Base-by-base conservation (phyloP, 225 moss, liverwort and hornwort species). In the Polytrichum formosum region DNA sequence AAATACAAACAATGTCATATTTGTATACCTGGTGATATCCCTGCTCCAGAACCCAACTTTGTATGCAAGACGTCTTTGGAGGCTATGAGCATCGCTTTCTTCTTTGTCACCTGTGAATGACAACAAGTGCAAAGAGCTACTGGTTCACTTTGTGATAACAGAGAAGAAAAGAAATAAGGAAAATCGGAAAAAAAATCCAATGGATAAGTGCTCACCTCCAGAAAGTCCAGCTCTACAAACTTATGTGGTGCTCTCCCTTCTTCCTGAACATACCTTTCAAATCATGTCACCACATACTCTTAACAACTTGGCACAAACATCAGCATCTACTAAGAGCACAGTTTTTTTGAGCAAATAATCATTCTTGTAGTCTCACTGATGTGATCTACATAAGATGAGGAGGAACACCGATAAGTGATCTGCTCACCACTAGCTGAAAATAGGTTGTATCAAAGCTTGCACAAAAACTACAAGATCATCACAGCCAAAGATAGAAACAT, bases 361-460 rank as follows among this genome's bases (percentile, higher is more conserved):
- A 46, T 3, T 46, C 13, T 13, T 46, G 46, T 46, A 10, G 46
- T 46, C 46, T 46, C 46, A 13, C 46, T 13, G 13, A 46, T 13
- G 7, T 10, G 3, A 46, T 19, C 29, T 26, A 28, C 7, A 66
- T 26, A n/a, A 55, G 5, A 70, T 6, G 17, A 58, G n/a, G 17
- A 53, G 63, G 22, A 64, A 55, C 55, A 66, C 46, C 53, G 31
- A 56, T 71, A 55, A 77, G 22, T 19, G 55, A 26, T 55, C 23
- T 54, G 17, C 78, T 77, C 73, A 96, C 96, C 88, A 88, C 87
- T 1, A 97, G 89, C 77, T 97, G 91, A 79, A 97, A 97, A 67
- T 88, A 97, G 53, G 87, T 81, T 60, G 96, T 93, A 67, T 97
- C 96, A 76, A 93, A 97, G 37, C 96, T 93, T 67, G 96, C 96